Conservation (phyloP, 257 asterid genomes). For the Solanum rostratum region DNA sequence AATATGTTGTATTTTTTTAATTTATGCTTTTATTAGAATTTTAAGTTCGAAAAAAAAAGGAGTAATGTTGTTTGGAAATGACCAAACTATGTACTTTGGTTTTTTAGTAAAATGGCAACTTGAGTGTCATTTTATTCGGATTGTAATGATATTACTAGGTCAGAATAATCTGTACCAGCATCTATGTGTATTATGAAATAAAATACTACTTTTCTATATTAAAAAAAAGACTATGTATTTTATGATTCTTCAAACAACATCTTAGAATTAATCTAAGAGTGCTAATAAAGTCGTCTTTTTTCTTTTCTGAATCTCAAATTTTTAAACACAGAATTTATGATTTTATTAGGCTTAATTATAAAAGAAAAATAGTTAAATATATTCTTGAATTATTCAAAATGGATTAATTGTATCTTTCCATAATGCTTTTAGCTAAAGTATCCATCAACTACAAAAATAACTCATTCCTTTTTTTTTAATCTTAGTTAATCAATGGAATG, state of each 20-base stretch:
- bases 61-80: no score
- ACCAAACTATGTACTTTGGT: not conserved
- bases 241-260: not conserved
- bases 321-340: not conserved
- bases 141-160: no score
- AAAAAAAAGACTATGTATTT: not conserved
- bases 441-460: no score
- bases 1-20: not conserved
- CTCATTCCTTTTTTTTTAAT: no score
- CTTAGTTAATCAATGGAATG: not conserved
- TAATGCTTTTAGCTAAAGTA: no score
- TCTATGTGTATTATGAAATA: no score
- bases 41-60: not conserved
- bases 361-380: not conserved
- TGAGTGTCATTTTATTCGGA: not conserved
- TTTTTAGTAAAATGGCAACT: not conserved
- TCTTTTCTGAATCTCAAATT: not conserved
- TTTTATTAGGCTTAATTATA: not conserved
- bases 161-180: no score
- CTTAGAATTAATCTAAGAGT: not conserved
- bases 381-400: not conserved
- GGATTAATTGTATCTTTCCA: not conserved
- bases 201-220: accelerated
- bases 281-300: not conserved
- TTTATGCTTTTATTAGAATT: not conserved